phyloP scores from a whole-genome alignment of 306 rosid species.

The Medicago truncatula region DNA sequence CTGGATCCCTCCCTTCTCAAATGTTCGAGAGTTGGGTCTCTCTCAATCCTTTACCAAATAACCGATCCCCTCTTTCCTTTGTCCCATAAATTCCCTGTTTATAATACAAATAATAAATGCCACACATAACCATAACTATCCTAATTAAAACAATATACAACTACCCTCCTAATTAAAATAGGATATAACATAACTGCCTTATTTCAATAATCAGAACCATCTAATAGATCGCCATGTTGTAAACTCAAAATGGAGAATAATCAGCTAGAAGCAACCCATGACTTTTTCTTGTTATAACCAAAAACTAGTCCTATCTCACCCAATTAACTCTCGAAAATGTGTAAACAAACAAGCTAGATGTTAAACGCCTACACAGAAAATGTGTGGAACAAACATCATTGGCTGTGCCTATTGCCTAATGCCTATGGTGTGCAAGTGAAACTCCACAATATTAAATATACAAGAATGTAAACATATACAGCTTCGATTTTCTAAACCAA shows the following conservation, averaged over 20 bases:
- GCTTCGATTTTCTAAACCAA: conserved; percentile 35
- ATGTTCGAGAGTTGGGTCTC: too few species aligned
- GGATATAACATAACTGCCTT: too few species aligned
- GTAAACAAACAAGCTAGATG: conserved; percentile 20
- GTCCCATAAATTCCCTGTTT: too few species aligned
- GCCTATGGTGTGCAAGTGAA: conserved; percentile 18
- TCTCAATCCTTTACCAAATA: too few species aligned
- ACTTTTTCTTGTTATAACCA: background rate
- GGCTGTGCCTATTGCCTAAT: background rate
- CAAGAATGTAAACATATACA: conserved; percentile 9
- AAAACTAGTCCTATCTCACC: background rate
- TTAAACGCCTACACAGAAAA: conserved; percentile 10
- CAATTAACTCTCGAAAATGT: background rate
- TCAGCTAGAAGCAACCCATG: background rate
- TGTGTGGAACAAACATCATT: background rate
- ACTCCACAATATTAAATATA: conserved; percentile 3
- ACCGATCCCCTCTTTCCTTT: too few species aligned
- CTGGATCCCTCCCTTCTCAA: too few species aligned
- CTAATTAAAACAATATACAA: too few species aligned
- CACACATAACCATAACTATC: too few species aligned
- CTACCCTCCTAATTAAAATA: too few species aligned
- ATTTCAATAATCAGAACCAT: too few species aligned
- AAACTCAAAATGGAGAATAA: background rate
- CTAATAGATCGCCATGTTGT: background rate
- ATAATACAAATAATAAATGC: too few species aligned